These are phyloP conservation scores for Diaporthe sp. DNA, from an alignment of 2,329 filamentous ascomycete species.

Conservation along the genomic window DNA sequence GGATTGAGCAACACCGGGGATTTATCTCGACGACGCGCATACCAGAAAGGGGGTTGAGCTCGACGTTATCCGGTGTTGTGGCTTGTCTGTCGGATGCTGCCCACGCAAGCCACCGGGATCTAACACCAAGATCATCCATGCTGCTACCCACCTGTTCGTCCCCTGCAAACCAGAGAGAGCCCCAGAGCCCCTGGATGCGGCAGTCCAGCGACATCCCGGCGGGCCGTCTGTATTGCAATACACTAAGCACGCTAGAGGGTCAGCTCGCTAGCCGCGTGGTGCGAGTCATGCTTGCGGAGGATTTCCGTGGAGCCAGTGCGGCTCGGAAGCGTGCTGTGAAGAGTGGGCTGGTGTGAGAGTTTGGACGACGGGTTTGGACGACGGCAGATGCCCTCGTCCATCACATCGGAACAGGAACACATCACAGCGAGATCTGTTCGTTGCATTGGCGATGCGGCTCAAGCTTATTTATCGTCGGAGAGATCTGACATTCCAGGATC, in stretches of 20 bases:
- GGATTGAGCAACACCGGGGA: conserved; percentile 10
- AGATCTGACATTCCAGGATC: not conserved
- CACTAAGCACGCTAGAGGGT: not conserved
- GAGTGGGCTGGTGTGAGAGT: not conserved
- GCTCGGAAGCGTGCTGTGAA: conserved; percentile 15
- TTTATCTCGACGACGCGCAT: conserved; percentile 27
- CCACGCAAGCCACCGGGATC: conserved; percentile 12
- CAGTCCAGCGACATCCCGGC: not conserved
- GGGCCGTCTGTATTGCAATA: not conserved
- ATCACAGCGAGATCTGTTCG: conserved; percentile 3
- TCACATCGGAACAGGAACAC: not conserved
- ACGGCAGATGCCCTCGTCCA: not conserved
- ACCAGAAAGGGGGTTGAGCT: conserved; percentile 7
- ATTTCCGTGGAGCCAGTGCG: not conserved
- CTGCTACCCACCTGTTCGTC: conserved; percentile 17
- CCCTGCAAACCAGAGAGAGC: not conserved
- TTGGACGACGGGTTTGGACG: not conserved
- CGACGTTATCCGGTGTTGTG: conserved; percentile 15
- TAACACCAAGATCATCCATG: not conserved
- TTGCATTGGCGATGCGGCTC: conserved; percentile 20
- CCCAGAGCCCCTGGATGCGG: not conserved
- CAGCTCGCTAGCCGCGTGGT: not conserved
- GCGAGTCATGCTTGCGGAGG: conserved; percentile 22
- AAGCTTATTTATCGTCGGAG: conserved; percentile 19
- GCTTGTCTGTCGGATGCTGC: conserved; percentile 21